A percentile compares a stretch with the other conserved stretches of the same genome.
Conservation (phyloP, 768 basidiomycete genomes). For the Tulasnella sp. region DNA sequence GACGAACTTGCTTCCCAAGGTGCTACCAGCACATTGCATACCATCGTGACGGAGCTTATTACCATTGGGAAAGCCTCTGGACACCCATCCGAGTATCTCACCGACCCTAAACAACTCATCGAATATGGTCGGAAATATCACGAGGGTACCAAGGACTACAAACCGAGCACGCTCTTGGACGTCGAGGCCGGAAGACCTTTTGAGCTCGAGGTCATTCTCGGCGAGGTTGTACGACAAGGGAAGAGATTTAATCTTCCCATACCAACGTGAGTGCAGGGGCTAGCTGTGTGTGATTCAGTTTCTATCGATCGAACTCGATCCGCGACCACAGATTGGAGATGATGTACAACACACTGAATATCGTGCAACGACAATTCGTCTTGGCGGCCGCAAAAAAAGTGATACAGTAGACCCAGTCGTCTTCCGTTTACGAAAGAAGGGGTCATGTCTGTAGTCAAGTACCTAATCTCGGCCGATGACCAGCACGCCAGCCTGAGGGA, state of each 20-base stretch:
- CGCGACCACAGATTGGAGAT: slow-evolving; percentile 1
- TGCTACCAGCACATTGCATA: not conserved
- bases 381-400: not conserved
- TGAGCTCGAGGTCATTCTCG: slow-evolving; percentile 16
- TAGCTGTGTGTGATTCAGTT: too few species aligned
- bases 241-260: not conserved
- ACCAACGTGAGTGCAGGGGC: not conserved
- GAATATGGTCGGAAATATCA: not conserved
- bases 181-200: slow-evolving; percentile 12
- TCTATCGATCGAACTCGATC: not conserved
- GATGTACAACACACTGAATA: not conserved
- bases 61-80: slow-evolving; percentile 3
- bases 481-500: not conserved
- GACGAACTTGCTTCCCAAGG: slow-evolving; percentile 32
- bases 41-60: not conserved
- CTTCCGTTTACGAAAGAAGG: too few species aligned
- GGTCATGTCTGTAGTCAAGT: too few species aligned
- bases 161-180: slow-evolving; percentile 11
- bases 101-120: not conserved
- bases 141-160: not conserved
- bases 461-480: not conserved
- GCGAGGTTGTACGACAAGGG: slow-evolving; percentile 12
- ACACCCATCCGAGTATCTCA: not conserved
- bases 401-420: not conserved
- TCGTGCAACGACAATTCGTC: slow-evolving; percentile 4